A percentile compares a stretch with the other conserved stretches of the same genome.
Conservation (phyloP, 352 stramenopile species). For the Phytopythium chamaehyphon region DNA sequence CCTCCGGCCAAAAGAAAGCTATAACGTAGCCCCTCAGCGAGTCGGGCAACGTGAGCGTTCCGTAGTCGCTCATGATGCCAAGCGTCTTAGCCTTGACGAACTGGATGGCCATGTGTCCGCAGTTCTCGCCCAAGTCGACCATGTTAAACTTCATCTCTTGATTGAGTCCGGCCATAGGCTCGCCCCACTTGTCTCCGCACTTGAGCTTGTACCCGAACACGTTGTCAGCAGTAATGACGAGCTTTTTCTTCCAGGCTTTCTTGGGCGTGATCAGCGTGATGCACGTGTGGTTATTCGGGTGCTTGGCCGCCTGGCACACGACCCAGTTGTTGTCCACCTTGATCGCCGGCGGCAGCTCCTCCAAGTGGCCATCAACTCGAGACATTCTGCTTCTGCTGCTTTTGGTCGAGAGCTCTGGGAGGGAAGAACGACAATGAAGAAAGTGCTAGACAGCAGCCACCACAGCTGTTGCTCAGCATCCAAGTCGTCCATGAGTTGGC, state of each 20-base stretch:
- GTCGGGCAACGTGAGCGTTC: constrained; percentile 10
- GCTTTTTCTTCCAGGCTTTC: constrained; percentile 11
- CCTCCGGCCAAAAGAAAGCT: constrained; percentile 13
- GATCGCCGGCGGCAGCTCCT: constrained; percentile 4
- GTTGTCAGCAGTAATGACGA: constrained; percentile 8
- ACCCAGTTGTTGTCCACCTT: constrained; percentile 10
- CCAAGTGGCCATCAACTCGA: constrained; percentile 3
- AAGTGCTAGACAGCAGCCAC: too few relatives aligned
- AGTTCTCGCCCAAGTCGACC: constrained; percentile 12
- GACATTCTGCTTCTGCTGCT: constrained; percentile 1
- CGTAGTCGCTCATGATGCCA: constrained; percentile 12
- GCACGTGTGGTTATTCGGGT: constrained; percentile 11
- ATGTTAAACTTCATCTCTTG: constrained; percentile 11
- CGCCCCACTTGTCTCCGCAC: constrained; percentile 9
- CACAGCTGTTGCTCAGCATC: too few relatives aligned
- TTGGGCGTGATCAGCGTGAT: constrained; percentile 12
- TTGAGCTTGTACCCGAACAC: constrained; percentile 13
- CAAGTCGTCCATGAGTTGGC: too few relatives aligned
- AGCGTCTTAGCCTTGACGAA: constrained; percentile 13
- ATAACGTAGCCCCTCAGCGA: constrained; percentile 9
- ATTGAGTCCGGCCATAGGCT: constrained; percentile 11
- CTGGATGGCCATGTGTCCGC: constrained; percentile 10
- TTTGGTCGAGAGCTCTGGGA: too few relatives aligned
- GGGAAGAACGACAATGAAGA: too few relatives aligned
- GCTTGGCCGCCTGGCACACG: constrained; percentile 11